Evolutionary conservation across 495 filamentous ascomycete species (phyloP), one percentile per base, ranked within the genome.

Genomic region (Jackrogersella minutella): DNA sequence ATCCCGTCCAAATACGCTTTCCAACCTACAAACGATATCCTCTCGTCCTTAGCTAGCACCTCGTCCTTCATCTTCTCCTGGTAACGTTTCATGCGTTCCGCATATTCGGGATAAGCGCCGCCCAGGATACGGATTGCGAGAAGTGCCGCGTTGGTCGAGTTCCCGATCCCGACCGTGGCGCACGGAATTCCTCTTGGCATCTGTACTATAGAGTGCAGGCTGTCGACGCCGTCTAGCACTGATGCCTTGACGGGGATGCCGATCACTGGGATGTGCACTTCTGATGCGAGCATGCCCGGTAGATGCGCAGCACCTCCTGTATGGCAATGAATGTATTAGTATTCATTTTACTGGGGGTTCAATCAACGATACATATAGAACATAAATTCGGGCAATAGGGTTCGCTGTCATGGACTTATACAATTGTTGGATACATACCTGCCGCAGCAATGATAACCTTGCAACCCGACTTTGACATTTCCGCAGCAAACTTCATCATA

Each of bases 371-470:
- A n/a, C n/a, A n/a, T n/a, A n/a, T n/a, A n/a, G n/a, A n/a, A n/a
- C n/a, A n/a, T n/a, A n/a, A n/a, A n/a, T n/a, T n/a, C n/a, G n/a
- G n/a, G n/a, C n/a, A n/a, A n/a, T n/a, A n/a, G n/a, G n/a, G n/a
- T n/a, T n/a, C n/a, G n/a, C n/a, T n/a, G n/a, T n/a, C n/a, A n/a
- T n/a, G n/a, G n/a, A n/a, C n/a, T n/a, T n/a, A n/a, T n/a, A n/a
- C n/a, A 30, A 30, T 7, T 3, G 26, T 3, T 30, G n/a, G 6
- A n/a, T 26, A 66, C 71, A 66, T 21, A 72, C 71, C 72, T 41
- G 96, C 95, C 9, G 93, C 94, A 0, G 95, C 94, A 74, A 99
- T 96, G 74, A 98, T 93, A 37, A 95, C 93, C 77, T 91, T 90
- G 78, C 96, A 84, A 22, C 91, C 90, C 1, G 84, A 81, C 9